Evolutionary conservation across 345 rosid species (phyloP).

Genomic region (Corchorus olitorius): DNA sequence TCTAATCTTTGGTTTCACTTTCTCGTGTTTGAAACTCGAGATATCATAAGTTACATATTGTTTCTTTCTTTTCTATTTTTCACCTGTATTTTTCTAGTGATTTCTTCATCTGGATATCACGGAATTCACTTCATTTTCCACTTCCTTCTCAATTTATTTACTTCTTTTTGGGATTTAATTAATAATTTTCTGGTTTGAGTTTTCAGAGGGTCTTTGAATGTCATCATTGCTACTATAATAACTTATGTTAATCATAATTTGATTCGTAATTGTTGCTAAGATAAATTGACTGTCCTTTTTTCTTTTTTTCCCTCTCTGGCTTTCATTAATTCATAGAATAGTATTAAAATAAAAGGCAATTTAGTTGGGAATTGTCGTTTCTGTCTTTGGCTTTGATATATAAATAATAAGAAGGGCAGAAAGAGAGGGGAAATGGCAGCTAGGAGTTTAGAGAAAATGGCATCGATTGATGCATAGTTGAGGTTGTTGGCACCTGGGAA

Average conservation of each 20-base stretch:
- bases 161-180: background rate
- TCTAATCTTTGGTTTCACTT: conserved; percentile 9
- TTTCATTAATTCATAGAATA: background rate
- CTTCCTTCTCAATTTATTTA: background rate
- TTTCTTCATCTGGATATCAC: conserved; percentile 21
- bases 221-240: no score
- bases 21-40: no score
- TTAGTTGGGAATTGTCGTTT: background rate
- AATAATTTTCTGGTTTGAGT: background rate
- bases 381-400: background rate
- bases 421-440: conserved; percentile 41
- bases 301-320: background rate
- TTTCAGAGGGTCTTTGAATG: background rate
- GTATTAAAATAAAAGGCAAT: background rate
- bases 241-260: background rate
- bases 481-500: conserved; percentile 84
- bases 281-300: background rate
- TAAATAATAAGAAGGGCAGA: background rate
- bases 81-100: conserved; percentile 4
- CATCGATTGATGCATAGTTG: conserved; percentile 90
- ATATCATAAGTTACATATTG: conserved; percentile 7
- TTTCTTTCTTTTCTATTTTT: background rate
- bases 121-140: conserved; percentile 17
- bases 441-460: conserved; percentile 77
- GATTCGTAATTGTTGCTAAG: background rate